These are phyloP conservation scores for Trichoderma asperelloides DNA, from an alignment of 495 filamentous ascomycete species.

Conservation along the genomic window DNA sequence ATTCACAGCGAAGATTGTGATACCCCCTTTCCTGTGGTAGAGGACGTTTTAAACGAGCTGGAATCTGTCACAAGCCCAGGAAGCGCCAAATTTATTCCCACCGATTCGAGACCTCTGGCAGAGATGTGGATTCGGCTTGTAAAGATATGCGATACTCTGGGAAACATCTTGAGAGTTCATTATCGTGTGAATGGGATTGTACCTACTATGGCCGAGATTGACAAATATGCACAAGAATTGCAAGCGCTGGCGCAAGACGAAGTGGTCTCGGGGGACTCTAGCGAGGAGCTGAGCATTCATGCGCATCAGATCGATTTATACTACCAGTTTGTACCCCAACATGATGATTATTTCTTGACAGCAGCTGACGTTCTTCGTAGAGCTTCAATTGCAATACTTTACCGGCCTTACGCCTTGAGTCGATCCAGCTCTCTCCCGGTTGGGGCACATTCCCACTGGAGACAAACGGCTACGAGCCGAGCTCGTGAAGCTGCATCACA, in stretches of 20 bases:
- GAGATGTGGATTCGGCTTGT: conserved; percentile 17
- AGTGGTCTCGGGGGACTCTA: not conserved
- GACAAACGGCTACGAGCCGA: conserved; percentile 11
- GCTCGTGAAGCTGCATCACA: conserved; percentile 24
- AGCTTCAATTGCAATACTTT: conserved; percentile 13
- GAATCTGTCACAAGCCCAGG: conserved; percentile 3
- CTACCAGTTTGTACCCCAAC: conserved; percentile 9
- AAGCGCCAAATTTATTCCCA: conserved; percentile 11
- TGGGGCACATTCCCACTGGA: conserved; percentile 1
- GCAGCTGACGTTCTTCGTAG: not conserved
- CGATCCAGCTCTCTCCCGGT: conserved; percentile 4
- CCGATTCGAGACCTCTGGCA: conserved; percentile 6
- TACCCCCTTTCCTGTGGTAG: conserved; percentile 17
- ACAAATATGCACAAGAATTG: conserved; percentile 11
- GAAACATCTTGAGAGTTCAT: conserved; percentile 13
- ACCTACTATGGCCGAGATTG: conserved; percentile 10
- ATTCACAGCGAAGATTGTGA: conserved; percentile 32
- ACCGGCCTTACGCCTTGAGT: conserved; percentile 15
- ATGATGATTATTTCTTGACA: not conserved
- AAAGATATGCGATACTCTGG: conserved; percentile 11
- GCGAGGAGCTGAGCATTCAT: conserved; percentile 10
- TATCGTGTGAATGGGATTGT: conserved; percentile 13
- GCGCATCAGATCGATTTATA: conserved; percentile 13
- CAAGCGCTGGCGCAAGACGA: conserved; percentile 2
- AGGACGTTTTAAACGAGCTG: conserved; percentile 26